Evolutionary conservation across 1,284 basidiomycete genomes (phyloP).

Genomic region (Apiotrichum sp.): DNA sequence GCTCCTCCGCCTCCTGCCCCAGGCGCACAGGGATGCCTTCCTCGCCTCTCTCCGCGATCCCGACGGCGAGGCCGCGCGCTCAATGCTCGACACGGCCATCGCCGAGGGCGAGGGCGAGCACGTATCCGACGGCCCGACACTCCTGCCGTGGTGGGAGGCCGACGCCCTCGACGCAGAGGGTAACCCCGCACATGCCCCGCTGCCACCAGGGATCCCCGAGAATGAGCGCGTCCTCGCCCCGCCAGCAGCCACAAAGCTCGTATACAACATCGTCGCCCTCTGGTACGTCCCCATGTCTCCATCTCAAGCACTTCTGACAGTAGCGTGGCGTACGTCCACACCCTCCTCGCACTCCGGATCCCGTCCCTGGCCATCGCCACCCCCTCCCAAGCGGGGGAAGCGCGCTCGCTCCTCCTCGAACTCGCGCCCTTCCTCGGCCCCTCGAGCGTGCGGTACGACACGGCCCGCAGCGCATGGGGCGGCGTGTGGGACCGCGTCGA

Average conservation of each 20-base stretch:
- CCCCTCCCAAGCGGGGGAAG: slow-evolving; percentile 2
- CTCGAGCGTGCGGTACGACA: slow-evolving; percentile 33
- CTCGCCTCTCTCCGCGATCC: slow-evolving; percentile 36
- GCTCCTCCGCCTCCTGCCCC: slow-evolving; percentile 40
- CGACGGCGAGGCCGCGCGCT: slow-evolving; percentile 30
- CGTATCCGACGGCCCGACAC: not conserved
- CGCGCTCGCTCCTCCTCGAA: slow-evolving; percentile 19
- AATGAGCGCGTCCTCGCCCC: slow-evolving; percentile 11
- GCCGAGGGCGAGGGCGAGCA: slow-evolving; percentile 15
- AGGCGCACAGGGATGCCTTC: slow-evolving; percentile 38
- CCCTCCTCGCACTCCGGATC: slow-evolving; percentile 31
- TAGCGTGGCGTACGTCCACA: slow-evolving; percentile 42
- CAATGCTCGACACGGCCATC: slow-evolving; percentile 29
- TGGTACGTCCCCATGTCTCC: slow-evolving; percentile 23
- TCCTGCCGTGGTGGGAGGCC: slow-evolving; percentile 19
- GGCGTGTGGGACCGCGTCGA: slow-evolving; percentile 35
- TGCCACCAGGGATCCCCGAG: slow-evolving; percentile 8
- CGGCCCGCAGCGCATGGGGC: slow-evolving; percentile 31
- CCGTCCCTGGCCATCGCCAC: slow-evolving; percentile 23
- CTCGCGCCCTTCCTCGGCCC: slow-evolving; percentile 37
- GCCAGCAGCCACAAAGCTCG: slow-evolving; percentile 29
- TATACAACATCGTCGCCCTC: slow-evolving; percentile 39
- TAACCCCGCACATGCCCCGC: slow-evolving; percentile 8
- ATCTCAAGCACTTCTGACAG: not conserved
- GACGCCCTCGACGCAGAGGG: slow-evolving; percentile 3